phyloP scores from a whole-genome alignment of 768 basidiomycete genomes.

The Naematelia aurantialba region DNA sequence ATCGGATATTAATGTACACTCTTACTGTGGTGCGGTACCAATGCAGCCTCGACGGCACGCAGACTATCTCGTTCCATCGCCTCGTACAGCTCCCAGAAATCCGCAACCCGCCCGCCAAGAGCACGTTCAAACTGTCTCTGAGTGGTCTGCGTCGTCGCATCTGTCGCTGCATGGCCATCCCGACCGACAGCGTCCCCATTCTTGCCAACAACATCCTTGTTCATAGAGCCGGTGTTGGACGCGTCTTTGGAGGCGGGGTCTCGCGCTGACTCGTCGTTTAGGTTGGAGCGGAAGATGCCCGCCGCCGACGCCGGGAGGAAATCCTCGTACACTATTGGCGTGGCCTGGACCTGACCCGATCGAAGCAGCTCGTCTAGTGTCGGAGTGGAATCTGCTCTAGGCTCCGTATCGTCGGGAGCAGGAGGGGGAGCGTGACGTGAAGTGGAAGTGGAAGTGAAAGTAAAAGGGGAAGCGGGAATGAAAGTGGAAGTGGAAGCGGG shows the following conservation, averaged over 20 bases:
- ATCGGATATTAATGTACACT: too few relatives aligned
- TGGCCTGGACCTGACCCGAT: constrained; percentile 19
- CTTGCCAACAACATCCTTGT: neutral
- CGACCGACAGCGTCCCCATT: neutral
- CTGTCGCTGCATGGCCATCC: neutral
- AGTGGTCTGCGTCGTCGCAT: constrained; percentile 19
- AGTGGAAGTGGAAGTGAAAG: too few relatives aligned
- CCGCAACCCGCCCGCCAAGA: constrained; percentile 26
- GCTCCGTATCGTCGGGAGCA: neutral
- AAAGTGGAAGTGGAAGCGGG: too few relatives aligned
- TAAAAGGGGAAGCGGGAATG: too few relatives aligned
- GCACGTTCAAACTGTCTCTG: constrained; percentile 36
- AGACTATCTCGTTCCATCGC: constrained; percentile 25
- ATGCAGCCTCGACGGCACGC: constrained; percentile 1
- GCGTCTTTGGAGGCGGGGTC: too few relatives aligned
- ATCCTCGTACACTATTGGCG: constrained; percentile 44
- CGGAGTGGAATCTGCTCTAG: neutral
- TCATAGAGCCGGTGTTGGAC: constrained; percentile 1
- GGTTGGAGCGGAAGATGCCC: constrained; percentile 44
- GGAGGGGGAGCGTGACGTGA: neutral
- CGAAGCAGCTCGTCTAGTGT: constrained; percentile 29
- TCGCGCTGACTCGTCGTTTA: constrained; percentile 17
- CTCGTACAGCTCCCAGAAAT: constrained; percentile 38
- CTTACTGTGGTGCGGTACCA: too few relatives aligned
- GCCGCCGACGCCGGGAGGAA: constrained; percentile 48